These are phyloP conservation scores for Quercus lobata DNA, from an alignment of 331 rosid genomes.

Conservation along the genomic window DNA sequence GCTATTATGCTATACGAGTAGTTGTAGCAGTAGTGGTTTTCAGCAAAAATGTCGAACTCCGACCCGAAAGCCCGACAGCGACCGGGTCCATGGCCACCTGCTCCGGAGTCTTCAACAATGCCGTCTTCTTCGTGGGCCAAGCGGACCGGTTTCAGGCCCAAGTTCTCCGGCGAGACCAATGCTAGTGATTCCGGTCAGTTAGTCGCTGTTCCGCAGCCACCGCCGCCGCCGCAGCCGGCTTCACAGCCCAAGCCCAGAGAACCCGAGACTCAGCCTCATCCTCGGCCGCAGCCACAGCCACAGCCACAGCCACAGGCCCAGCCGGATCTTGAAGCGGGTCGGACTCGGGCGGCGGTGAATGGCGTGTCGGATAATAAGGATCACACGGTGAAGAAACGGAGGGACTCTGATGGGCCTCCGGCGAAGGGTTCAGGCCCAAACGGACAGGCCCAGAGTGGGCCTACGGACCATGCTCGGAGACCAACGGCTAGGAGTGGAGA, in stretches of 20 bases:
- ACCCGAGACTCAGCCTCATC: constrained; percentile 13
- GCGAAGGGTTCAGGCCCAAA: constrained; percentile 42
- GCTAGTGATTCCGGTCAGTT: constrained; percentile 64
- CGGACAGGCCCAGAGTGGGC: constrained; percentile 45
- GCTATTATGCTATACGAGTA: constrained; percentile 23
- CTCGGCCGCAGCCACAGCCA: not conserved
- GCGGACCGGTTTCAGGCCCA: constrained; percentile 84
- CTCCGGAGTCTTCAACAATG: constrained; percentile 51
- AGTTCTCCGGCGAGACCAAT: constrained; percentile 92
- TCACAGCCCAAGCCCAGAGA: constrained; percentile 39
- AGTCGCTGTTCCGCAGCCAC: not conserved
- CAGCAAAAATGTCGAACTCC: constrained; percentile 45
- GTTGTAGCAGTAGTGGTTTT: no score
- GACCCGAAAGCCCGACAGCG: constrained; percentile 60
- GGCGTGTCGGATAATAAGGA: constrained; percentile 48
- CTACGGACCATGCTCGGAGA: constrained; percentile 46
- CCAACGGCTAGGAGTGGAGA: constrained; percentile 45
- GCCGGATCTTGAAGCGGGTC: constrained; percentile 68
- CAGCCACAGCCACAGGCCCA: not conserved
- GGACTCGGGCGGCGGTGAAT: constrained; percentile 27
- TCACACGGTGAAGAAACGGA: constrained; percentile 57
- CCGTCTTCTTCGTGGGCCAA: constrained; percentile 98
- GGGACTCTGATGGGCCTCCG: constrained; percentile 70
- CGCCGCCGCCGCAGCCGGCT: not conserved
- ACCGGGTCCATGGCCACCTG: constrained; percentile 82